Evolutionary conservation across 2,329 filamentous ascomycete species (phyloP), one percentile per base, ranked within the genome.

Genomic region (Thyridium curvatum): DNA sequence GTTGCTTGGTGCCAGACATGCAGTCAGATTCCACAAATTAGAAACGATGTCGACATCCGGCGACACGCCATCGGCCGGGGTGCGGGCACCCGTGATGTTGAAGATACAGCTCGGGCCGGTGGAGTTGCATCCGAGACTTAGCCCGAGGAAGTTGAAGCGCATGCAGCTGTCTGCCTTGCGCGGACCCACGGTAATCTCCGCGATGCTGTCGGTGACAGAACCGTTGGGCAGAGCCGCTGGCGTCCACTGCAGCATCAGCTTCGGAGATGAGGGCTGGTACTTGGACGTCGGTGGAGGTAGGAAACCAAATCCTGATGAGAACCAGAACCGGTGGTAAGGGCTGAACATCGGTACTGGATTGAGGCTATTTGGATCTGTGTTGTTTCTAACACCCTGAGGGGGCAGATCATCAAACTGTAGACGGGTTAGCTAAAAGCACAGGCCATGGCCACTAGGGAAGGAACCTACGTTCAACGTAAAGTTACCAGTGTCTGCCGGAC

Each of bases 121-220:
- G 2, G 62, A 62, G 35, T 62, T 53, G 44, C 65, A 68, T 3
- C 65, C 65, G 18, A 68, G 41, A n/a, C 52, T 44, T 46, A 61
- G 40, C 38, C 61, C 51, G 28, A 59, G 50, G 39, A 68, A 61
- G 35, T 52, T 46, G 37, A 68, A 68, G 9, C 57, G 62, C 35
- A 55, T 52, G 39, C 55, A 58, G 2, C 41, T 32, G 26, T 51
- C 52, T 9, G 35, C 33, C 6, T 43, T 41, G 36, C 47, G 35
- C 2, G 38, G 29, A 4, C 41, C 50, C 14, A 55, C 30, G 5
- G 53, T 52, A 16, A 58, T 46, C 32, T 56, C 52, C 4, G 51
- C 52, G 10, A 48, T 30, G 10, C 51, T 50, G 5, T 48, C 45
- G 8, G 10, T 26, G 21, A 45, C 43, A 15, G 44, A 18, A 21